A percentile compares a stretch with the other conserved stretches of the same genome.
phyloP scores from a whole-genome alignment of 2,329 filamentous ascomycete genomes.

The Pestalotiopsis sp. region DNA sequence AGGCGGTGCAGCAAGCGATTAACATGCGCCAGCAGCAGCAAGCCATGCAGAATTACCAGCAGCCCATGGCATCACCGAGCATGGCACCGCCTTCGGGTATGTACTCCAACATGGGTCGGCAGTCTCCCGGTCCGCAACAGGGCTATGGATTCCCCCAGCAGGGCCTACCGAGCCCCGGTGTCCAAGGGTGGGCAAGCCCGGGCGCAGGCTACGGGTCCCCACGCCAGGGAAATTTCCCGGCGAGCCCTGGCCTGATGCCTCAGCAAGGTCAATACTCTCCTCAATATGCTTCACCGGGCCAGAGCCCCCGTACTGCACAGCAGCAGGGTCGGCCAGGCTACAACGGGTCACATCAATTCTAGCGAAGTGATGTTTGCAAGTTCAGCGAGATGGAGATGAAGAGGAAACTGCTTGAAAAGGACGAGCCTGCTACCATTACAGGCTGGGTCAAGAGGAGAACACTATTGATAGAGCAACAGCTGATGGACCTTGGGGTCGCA shows the following conservation, averaged over 20 bases:
- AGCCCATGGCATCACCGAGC: constrained; percentile 24
- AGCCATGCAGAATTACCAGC: constrained; percentile 40
- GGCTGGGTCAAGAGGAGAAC: constrained; percentile 11
- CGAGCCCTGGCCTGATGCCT: constrained; percentile 27
- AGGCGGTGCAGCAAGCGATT: constrained; percentile 75
- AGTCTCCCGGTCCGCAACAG: constrained; percentile 29
- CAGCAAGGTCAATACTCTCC: constrained; percentile 25
- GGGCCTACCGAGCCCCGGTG: constrained; percentile 26
- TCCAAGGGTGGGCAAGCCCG: constrained; percentile 33
- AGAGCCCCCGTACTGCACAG: constrained; percentile 23
- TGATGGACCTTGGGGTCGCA: background rate
- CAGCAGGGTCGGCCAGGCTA: constrained; percentile 18
- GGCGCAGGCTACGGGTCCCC: constrained; percentile 27
- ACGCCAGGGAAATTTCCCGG: constrained; percentile 24
- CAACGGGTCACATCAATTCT: constrained; percentile 29
- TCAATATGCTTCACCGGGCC: constrained; percentile 21
- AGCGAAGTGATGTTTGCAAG: constrained; percentile 9
- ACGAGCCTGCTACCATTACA: background rate
- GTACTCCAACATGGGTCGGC: constrained; percentile 34
- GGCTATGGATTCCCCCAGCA: constrained; percentile 27
- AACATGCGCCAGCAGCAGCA: constrained; percentile 63
- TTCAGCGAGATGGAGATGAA: background rate
- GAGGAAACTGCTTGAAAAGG: background rate
- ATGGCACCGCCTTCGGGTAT: constrained; percentile 31
- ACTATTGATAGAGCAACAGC: constrained; percentile 6